Evolutionary conservation across 495 filamentous ascomycete genomes (phyloP).

Genomic region (Saxophila tyrrhenica): DNA sequence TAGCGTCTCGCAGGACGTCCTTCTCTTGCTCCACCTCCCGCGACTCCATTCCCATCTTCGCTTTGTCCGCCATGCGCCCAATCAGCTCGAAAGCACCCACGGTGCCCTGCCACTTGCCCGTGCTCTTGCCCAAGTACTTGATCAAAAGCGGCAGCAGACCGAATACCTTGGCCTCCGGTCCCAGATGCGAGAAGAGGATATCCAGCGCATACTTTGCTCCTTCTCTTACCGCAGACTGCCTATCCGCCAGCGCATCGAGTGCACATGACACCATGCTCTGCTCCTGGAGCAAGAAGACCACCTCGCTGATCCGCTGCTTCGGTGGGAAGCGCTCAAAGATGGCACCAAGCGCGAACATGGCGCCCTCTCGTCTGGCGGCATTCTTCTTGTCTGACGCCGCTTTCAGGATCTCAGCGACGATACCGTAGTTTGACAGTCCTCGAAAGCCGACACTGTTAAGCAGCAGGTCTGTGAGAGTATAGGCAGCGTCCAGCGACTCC

Average conservation of each 20-base stretch:
- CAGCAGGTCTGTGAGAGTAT: conserved; percentile 68
- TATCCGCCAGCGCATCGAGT: conserved; percentile 82
- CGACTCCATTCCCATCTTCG: conserved; percentile 67
- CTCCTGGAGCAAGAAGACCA: conserved; percentile 68
- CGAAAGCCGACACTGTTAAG: conserved; percentile 66
- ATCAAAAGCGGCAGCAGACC: conserved; percentile 64
- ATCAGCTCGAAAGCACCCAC: conserved; percentile 74
- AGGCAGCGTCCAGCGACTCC: conserved; percentile 74
- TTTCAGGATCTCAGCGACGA: conserved; percentile 65
- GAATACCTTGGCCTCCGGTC: conserved; percentile 67
- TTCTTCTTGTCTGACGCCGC: conserved; percentile 91
- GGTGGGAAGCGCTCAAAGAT: conserved; percentile 80
- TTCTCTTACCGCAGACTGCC: conserved; percentile 76
- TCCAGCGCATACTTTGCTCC: conserved; percentile 91
- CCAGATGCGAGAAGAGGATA: conserved; percentile 67
- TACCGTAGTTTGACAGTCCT: conserved; percentile 62
- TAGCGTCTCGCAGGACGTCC: conserved; percentile 75
- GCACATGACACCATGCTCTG: conserved; percentile 59
- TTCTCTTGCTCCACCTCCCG: conserved; percentile 73
- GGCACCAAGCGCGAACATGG: conserved; percentile 89
- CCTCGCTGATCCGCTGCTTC: conserved; percentile 66
- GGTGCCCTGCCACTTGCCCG: conserved; percentile 91
- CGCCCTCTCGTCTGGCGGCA: conserved; percentile 71
- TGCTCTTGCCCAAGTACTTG: conserved; percentile 62
- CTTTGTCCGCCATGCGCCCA: conserved; percentile 84